Conservation (phyloP, 208 protist genomes). For the Trypanosoma lewisi region DNA sequence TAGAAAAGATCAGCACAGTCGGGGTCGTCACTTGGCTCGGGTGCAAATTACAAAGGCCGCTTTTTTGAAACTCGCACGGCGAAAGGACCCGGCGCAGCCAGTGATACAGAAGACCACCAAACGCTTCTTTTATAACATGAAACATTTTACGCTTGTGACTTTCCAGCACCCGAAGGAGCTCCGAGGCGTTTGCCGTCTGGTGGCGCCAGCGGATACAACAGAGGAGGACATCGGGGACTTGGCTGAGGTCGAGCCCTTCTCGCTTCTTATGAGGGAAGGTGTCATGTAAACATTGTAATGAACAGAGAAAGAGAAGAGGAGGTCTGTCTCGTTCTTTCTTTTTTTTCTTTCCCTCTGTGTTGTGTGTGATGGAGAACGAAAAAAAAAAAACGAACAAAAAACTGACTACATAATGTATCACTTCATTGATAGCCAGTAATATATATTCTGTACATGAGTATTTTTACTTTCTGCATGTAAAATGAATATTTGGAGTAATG, state of each 20-base stretch:
- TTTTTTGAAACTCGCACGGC: conserved; percentile 26
- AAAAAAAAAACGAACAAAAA: too few relatives aligned
- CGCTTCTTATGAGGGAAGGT: conserved; percentile 16
- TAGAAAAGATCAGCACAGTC: background rate
- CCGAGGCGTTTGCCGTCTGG: conserved; percentile 23
- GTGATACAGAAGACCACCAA: conserved; percentile 30
- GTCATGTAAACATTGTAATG: conserved; percentile 14
- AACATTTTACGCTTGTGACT: conserved; percentile 31
- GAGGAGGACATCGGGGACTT: conserved; percentile 27
- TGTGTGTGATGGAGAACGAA: too few relatives aligned
- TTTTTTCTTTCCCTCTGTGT: conserved; percentile 12
- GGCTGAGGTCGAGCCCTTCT: conserved; percentile 31
- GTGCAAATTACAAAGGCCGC: conserved; percentile 17
- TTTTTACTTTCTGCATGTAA: too few relatives aligned
- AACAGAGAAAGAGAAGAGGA: background rate
- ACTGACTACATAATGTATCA: too few relatives aligned
- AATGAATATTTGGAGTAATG: too few relatives aligned
- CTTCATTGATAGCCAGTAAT: too few relatives aligned
- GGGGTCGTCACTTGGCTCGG: background rate
- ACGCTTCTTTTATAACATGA: conserved; percentile 29
- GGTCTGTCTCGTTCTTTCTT: conserved; percentile 25
- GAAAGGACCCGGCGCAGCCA: conserved; percentile 27
- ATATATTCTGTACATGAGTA: too few relatives aligned
- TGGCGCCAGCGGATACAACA: conserved; percentile 21
- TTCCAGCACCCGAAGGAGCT: conserved; percentile 36